Conservation (phyloP, 208 protist species). For the Jaenimonas drosophilae region DNA sequence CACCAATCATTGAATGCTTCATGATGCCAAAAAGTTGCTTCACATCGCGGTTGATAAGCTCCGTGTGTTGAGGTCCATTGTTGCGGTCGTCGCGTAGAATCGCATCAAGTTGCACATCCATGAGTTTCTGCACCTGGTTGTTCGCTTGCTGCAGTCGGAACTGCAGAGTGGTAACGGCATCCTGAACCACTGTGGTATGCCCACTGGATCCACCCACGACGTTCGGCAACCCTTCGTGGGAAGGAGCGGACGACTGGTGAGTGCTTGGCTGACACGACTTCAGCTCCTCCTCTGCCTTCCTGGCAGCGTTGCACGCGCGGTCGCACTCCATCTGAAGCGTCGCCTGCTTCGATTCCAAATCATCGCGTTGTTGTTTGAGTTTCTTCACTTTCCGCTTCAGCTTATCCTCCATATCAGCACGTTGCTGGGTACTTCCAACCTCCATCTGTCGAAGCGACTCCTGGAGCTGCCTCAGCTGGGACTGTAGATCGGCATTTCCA, state of each 20-base stretch:
- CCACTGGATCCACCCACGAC: neutral
- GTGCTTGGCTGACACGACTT: neutral
- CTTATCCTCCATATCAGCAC: neutral
- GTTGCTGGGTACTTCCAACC: neutral
- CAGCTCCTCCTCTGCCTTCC: slow-evolving; percentile 1
- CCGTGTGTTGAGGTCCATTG: neutral
- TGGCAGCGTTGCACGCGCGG: no score
- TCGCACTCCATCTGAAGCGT: neutral
- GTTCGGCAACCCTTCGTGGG: neutral
- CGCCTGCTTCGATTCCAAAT: neutral
- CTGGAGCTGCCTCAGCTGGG: neutral
- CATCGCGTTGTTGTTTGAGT: neutral
- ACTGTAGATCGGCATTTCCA: neutral
- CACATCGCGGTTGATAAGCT: slow-evolving; percentile 28
- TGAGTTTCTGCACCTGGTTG: slow-evolving; percentile 6
- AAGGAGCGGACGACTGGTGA: neutral
- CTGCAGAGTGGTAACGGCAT: slow-evolving; percentile 7
- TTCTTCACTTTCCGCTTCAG: neutral
- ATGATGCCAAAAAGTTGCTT: slow-evolving; percentile 26
- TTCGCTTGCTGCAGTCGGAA: slow-evolving; percentile 17
- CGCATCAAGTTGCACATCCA: slow-evolving; percentile 6
- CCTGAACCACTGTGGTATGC: slow-evolving; percentile 3
- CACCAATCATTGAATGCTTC: slow-evolving; percentile 32
- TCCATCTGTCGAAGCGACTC: neutral
- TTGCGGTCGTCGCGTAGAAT: slow-evolving; percentile 1